These are phyloP conservation scores for Amanita polypyramis DNA, from an alignment of 768 basidiomycete species.

Conservation along the genomic window DNA sequence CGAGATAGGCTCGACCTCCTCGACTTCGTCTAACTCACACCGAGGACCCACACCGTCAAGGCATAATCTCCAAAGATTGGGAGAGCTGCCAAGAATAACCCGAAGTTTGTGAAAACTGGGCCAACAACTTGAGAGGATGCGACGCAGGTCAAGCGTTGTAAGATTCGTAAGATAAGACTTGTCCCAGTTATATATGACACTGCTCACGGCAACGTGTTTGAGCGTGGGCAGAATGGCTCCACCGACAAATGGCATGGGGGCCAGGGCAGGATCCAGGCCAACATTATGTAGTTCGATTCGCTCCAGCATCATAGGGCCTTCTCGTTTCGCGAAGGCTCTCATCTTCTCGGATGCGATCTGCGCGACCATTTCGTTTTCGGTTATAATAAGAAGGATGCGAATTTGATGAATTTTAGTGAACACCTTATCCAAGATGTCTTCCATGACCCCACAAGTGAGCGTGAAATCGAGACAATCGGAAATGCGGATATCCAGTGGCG, in stretches of 20 bases:
- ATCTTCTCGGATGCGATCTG: slow-evolving; percentile 42
- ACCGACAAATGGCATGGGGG: slow-evolving; percentile 36
- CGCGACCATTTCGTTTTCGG: slow-evolving; percentile 45
- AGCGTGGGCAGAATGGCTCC: slow-evolving; percentile 36
- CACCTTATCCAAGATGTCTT: slow-evolving; percentile 36
- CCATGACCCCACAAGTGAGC: slow-evolving; percentile 34
- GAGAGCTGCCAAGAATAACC: slow-evolving; percentile 37
- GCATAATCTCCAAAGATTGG: slow-evolving; percentile 41
- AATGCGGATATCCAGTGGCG: slow-evolving; percentile 54
- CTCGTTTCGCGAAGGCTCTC: slow-evolving; percentile 21
- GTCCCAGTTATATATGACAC: slow-evolving; percentile 53
- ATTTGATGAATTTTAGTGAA: slow-evolving; percentile 45
- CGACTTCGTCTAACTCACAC: slow-evolving; percentile 15
- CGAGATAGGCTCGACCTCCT: slow-evolving; percentile 25
- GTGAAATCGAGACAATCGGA: slow-evolving; percentile 26
- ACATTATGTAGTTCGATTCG: slow-evolving; percentile 57
- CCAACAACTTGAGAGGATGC: slow-evolving; percentile 40
- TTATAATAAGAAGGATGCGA: slow-evolving; percentile 46
- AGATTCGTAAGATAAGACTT: slow-evolving; percentile 39
- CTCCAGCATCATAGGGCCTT: slow-evolving; percentile 35
- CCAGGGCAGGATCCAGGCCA: slow-evolving; percentile 35
- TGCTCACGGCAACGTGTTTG: slow-evolving; percentile 42
- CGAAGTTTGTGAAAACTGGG: slow-evolving; percentile 43
- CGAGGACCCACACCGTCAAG: slow-evolving; percentile 56
- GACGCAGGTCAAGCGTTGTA: slow-evolving; percentile 54